Evolutionary conservation across 305 asterid species (phyloP).

Genomic region (Petunia hybrid): DNA sequence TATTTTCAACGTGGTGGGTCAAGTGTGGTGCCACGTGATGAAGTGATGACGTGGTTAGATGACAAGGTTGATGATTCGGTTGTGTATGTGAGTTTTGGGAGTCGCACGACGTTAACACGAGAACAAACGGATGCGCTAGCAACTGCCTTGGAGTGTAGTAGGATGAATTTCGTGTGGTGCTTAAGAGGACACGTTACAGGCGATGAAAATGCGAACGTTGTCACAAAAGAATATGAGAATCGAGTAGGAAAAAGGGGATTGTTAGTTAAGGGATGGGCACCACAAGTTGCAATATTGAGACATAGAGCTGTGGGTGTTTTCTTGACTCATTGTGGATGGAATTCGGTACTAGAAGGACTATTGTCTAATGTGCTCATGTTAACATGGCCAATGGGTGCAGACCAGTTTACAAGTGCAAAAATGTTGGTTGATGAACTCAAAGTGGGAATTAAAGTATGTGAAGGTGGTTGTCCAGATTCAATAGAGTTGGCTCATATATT

Average conservation of each 20-base stretch:
- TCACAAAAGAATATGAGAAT: constrained; percentile 34
- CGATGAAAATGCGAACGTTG: neutral
- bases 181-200: neutral
- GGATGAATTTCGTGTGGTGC: constrained; percentile 42
- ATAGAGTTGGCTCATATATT: constrained; percentile 31
- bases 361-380: constrained; percentile 32
- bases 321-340: constrained; percentile 44
- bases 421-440: constrained; percentile 35
- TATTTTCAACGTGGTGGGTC: constrained; percentile 35
- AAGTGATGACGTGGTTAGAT: constrained; percentile 41
- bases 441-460: constrained; percentile 35
- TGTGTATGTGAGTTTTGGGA: constrained; percentile 42
- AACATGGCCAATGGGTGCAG: constrained; percentile 44
- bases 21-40: constrained; percentile 16
- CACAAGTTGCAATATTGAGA: constrained; percentile 35
- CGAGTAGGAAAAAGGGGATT: constrained; percentile 40
- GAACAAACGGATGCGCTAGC: constrained; percentile 25
- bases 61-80: constrained; percentile 36
- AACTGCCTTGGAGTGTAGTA: constrained; percentile 36
- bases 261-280: constrained; percentile 44
- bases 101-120: constrained; percentile 21
- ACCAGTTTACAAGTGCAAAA: constrained; percentile 32
- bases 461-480: constrained; percentile 30
- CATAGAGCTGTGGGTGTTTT: constrained; percentile 39
- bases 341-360: constrained; percentile 37